Evolutionary conservation across 2,329 filamentous ascomycete species (phyloP), one percentile per base, ranked within the genome.

Genomic region (Epicoccum sorghinum): DNA sequence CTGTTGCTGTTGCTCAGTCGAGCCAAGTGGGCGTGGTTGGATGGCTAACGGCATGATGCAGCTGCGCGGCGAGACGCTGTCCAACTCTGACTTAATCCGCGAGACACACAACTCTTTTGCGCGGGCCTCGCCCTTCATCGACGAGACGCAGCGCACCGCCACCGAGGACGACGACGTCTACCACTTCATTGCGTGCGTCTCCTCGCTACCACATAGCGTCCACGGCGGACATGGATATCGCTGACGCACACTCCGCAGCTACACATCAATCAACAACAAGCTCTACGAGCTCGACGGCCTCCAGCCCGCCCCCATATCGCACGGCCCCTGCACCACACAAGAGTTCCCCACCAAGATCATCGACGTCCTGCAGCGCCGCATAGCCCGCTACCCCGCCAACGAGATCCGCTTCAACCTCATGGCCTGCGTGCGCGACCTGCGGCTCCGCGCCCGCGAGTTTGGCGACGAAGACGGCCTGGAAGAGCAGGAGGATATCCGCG

Each of bases 341-440:
- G 81, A 87, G 30, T 98, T 99, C 72, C 86, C 92, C 0, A 79
- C 85, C 50, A 89, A 87, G 66, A 89, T 98, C 42, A 91, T 96
- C 59, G 84, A 90, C n/a, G 93, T 98, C 33, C 80, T 99, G 54
- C 90, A 91, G 77, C 82, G 89, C 52, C 86, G 95, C 48, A 89
- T 99, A 64, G 88, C 84, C 56, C 83, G 93, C 52, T 98, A 99
- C 75, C 92, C 92, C 13, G 80, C 86, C 14, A 84, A 86, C 1
- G 95, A 99, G 81, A 97, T 98, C 59, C 84, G 92, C 39, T 99
- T 99, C 81, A 99, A 99, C 75, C 82, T 99, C 48, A 85, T 99
- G 72, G 95, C 93, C 39, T 93, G 96, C 83, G 90, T 93, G 64
- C 83, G 88, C 60, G 95, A 99, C 77, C 79, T 93, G 71, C 83